Base-by-base conservation (phyloP, 495 filamentous ascomycete species). In the Pyronema domesticum region DNA sequence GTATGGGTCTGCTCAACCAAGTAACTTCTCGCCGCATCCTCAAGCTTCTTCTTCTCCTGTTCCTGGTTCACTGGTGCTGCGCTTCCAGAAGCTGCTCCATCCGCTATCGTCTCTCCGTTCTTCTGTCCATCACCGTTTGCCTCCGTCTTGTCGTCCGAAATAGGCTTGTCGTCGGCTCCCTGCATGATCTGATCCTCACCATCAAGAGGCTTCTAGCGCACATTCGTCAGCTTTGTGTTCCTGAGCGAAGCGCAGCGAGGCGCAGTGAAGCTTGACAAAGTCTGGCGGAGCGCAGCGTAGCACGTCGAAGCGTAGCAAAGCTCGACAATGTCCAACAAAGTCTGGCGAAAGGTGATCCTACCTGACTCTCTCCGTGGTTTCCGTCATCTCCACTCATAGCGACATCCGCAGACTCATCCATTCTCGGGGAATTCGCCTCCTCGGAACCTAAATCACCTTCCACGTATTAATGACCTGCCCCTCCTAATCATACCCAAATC, bases 1-100 rank as follows among this genome's bases (percentile, higher is more conserved):
- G 86, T 76, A 66, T 95, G 87, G 53, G 86, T 91, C 69, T 96
- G 91, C 15, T 83, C 80, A 51, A 93, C 82, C 23, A 98, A 80
- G 64, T 95, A 91, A 58, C 86, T 80, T 40, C 89, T 83, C 44
- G 91, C 91, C 5, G 85, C 80, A 39, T 81, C 76, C 70, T 94
- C 89, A 54, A 89, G 70, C 5, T 78, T 79, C n/a, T 85, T 76
- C 70, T 93, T 95, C 40, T 65, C 63, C 10, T 62, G 54, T 35
- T 51, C 63, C 36, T 62, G 62, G 13, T 55, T 66, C 6, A 55
- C 46, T 17, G 56, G 57, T 42, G 45, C 58, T 23, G 55, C 54
- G 42, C 53, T 46, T 58, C 50, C 40, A 57, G 53, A 30, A 55
- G 55, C 49, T 46, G 53, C 33, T 37, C 30, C 42, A 52, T 54